Percentiles rank a stretch among this genome's conserved stretches.
phyloP scores from a whole-genome alignment of 2,329 filamentous ascomycete genomes.

The Hirsutella thompsonii region DNA sequence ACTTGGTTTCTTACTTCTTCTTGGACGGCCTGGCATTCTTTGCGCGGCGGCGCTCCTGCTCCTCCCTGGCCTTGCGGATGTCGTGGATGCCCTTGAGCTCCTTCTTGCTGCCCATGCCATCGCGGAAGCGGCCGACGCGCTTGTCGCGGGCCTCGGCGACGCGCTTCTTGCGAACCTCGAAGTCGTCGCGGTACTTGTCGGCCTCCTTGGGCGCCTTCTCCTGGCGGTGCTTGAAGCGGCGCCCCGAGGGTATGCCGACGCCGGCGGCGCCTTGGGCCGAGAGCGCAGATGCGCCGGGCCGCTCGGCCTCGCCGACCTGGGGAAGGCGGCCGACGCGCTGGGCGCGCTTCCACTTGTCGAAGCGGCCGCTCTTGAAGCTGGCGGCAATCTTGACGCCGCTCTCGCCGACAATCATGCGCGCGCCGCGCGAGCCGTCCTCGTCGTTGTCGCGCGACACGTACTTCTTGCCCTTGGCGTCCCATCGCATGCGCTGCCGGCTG shows the following conservation, averaged over 20 bases:
- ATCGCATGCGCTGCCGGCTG: constrained; percentile 66
- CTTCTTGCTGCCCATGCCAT: constrained; percentile 57
- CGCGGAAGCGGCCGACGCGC: constrained; percentile 59
- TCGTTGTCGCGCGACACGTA: constrained; percentile 89
- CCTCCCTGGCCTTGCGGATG: constrained; percentile 68
- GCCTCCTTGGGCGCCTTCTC: constrained; percentile 85
- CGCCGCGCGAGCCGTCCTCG: constrained; percentile 71
- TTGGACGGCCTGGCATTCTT: constrained; percentile 79
- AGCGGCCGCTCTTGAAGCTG: constrained; percentile 83
- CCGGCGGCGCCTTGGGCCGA: constrained; percentile 1
- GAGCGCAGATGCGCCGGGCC: constrained; percentile 20
- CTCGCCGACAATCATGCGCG: constrained; percentile 71
- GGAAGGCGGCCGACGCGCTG: constrained; percentile 72
- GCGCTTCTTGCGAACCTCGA: constrained; percentile 78
- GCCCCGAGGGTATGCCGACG: constrained; percentile 16
- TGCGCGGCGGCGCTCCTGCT: constrained; percentile 62
- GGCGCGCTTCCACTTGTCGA: constrained; percentile 81
- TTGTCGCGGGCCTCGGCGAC: constrained; percentile 80
- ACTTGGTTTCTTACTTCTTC: constrained; percentile 26
- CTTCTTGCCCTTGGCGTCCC: constrained; percentile 95
- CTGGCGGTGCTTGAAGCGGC: constrained; percentile 71
- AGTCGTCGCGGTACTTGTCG: constrained; percentile 87
- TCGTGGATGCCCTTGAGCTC: constrained; percentile 77
- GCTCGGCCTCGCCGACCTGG: constrained; percentile 71
- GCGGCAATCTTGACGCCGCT: constrained; percentile 93